Percentiles rank a stretch among this genome's conserved stretches.
Conservation (phyloP, 2,329 filamentous ascomycete species). For the Thelonectria discophora region DNA sequence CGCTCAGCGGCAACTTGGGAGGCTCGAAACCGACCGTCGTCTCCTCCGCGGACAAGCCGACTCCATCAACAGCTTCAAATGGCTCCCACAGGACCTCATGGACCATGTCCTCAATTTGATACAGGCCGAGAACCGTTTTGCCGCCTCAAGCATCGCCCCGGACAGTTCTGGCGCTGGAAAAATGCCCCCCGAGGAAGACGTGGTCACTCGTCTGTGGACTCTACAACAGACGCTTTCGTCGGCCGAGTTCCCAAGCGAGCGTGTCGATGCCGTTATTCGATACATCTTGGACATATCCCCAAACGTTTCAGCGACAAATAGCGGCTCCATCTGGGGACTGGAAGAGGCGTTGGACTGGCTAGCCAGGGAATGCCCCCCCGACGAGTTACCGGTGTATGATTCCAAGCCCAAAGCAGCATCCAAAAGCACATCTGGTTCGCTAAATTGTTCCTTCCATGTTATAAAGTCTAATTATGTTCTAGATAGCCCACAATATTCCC, state of each 20-base stretch:
- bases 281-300: conserved; percentile 74
- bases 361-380: conserved; percentile 74
- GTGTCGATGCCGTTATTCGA: conserved; percentile 70
- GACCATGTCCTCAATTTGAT: conserved; percentile 80
- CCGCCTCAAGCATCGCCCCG: conserved; percentile 57
- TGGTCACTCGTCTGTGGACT: conserved; percentile 84
- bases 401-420: conserved; percentile 45
- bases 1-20: conserved; percentile 76
- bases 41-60: conserved; percentile 83
- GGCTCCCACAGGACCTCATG: conserved; percentile 82
- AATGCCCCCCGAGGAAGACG: conserved; percentile 76
- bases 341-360: conserved; percentile 92
- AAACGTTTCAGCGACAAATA: conserved; percentile 63
- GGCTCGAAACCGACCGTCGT: conserved; percentile 85
- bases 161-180: conserved; percentile 59
- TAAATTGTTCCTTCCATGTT: neutral
- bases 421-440: conserved; percentile 50
- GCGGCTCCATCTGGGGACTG: conserved; percentile 82
- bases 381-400: conserved; percentile 78
- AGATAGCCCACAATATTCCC: conserved; percentile 62
- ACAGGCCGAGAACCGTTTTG: conserved; percentile 69
- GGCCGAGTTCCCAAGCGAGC: conserved; percentile 72
- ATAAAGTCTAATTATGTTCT: conserved; percentile 19
- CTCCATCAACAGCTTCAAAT: conserved; percentile 75
- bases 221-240: conserved; percentile 76